A percentile compares a stretch with the other conserved stretches of the same genome.
Evolutionary conservation across 306 rosid species (phyloP).

Genomic region (Lathyrus tuberosus): DNA sequence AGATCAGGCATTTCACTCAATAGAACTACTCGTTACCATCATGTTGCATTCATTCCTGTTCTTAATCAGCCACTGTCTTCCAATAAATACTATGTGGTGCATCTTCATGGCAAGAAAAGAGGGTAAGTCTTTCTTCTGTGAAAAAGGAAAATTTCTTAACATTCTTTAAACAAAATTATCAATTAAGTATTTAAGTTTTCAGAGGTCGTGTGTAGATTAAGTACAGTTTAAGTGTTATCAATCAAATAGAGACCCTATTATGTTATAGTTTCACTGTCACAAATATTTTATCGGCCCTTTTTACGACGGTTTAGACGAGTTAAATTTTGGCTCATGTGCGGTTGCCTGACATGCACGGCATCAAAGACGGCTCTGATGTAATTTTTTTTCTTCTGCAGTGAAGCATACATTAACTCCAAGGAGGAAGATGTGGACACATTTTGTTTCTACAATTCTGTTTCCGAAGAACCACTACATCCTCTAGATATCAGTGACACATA

Average conservation of each 20-base stretch:
- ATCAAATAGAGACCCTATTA: no score
- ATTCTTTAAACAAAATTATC: no score
- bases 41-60: constrained; percentile 70
- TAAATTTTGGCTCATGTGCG: no score
- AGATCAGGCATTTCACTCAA: constrained; percentile 51
- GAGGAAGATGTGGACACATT: constrained; percentile 51
- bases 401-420: constrained; percentile 49
- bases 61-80: constrained; percentile 67
- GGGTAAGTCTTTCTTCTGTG: constrained; percentile 58
- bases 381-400: constrained; percentile 43
- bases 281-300: no score
- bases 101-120: constrained; percentile 53
- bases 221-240: no score
- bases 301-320: no score
- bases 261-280: no score
- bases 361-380: not conserved
- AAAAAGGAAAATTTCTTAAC: not conserved
- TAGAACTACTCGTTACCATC: constrained; percentile 47
- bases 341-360: no score
- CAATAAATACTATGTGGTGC: constrained; percentile 64
- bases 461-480: constrained; percentile 39
- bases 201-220: no score
- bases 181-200: no score
- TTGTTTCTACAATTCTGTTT: constrained; percentile 44
- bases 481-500: constrained; percentile 42